Conservation (phyloP, 2,329 filamentous ascomycete species). For the Plenodomus biglobosus region DNA sequence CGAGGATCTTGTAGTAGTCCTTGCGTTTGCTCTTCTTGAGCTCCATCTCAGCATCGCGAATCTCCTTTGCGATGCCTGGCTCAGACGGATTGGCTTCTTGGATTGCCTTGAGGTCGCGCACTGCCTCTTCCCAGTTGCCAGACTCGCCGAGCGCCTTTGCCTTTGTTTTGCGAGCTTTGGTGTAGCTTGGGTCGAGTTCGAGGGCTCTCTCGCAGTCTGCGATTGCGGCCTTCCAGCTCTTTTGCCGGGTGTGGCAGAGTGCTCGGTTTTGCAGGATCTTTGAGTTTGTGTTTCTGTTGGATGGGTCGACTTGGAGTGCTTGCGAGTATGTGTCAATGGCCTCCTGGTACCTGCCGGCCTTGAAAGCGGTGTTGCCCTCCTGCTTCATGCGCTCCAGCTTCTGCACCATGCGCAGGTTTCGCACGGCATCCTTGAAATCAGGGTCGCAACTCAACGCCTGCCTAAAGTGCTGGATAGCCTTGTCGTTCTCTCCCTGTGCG, state of each 20-base stretch:
- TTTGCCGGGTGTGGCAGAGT: conserved; percentile 78
- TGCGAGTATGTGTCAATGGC: conserved; percentile 83
- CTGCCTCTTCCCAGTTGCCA: conserved; percentile 88
- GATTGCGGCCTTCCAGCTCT: conserved; percentile 79
- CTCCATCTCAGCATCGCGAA: conserved; percentile 88
- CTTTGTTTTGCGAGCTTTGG: conserved; percentile 90
- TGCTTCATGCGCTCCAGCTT: conserved; percentile 92
- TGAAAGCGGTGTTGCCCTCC: conserved; percentile 89
- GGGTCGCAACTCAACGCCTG: conserved; percentile 89
- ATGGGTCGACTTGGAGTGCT: conserved; percentile 80
- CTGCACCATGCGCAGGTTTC: conserved; percentile 85
- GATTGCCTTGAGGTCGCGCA: conserved; percentile 85
- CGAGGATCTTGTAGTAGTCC: conserved; percentile 98
- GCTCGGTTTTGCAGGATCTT: conserved; percentile 95
- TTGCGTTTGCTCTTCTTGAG: conserved; percentile 97
- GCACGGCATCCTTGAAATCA: conserved; percentile 84
- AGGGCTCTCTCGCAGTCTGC: conserved; percentile 84
- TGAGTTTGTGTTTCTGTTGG: conserved; percentile 89
- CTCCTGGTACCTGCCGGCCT: conserved; percentile 74
- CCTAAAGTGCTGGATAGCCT: conserved; percentile 88
- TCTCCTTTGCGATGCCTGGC: conserved; percentile 76
- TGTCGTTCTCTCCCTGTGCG: conserved; percentile 89
- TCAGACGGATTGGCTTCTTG: conserved; percentile 82
- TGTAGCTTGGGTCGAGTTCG: conserved; percentile 78
- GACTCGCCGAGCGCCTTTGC: conserved; percentile 84